Conservation (phyloP, 495 filamentous ascomycete genomes). For the Jackrogersella minutella region DNA sequence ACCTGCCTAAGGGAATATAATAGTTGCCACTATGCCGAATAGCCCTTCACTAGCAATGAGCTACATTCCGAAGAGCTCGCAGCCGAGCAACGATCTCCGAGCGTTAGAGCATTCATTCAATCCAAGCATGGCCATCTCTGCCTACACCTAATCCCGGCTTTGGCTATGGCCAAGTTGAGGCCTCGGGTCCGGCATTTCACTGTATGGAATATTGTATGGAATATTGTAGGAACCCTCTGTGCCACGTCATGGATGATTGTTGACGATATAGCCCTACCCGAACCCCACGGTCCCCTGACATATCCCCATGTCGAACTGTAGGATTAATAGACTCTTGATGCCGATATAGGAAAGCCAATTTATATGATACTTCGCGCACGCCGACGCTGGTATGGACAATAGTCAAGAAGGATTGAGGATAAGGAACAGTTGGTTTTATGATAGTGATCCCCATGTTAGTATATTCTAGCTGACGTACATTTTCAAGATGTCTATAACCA, state of each 20-base stretch:
- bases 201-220: not conserved
- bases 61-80: not conserved
- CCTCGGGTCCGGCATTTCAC: not conserved
- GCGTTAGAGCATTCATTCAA: not conserved
- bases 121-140: not conserved
- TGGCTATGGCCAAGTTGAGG: not conserved
- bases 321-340: not conserved
- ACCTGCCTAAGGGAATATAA: not conserved
- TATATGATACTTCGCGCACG: not conserved
- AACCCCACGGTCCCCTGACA: not conserved
- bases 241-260: no score
- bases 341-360: not conserved
- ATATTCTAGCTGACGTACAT: slow-evolving; percentile 8
- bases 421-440: slow-evolving; percentile 1
- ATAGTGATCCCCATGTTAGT: not conserved
- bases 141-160: not conserved
- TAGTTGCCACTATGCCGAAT: no score
- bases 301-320: no score
- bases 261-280: not conserved
- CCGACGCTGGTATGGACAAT: not conserved
- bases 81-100: not conserved
- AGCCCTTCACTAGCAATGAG: not conserved
- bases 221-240: not conserved
- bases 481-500: not conserved
- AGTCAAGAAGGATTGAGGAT: slow-evolving; percentile 15